Evolutionary conservation across 1,284 basidiomycete species (phyloP), one percentile per base, ranked within the genome.

Genomic region (Xanthoconium separans): DNA sequence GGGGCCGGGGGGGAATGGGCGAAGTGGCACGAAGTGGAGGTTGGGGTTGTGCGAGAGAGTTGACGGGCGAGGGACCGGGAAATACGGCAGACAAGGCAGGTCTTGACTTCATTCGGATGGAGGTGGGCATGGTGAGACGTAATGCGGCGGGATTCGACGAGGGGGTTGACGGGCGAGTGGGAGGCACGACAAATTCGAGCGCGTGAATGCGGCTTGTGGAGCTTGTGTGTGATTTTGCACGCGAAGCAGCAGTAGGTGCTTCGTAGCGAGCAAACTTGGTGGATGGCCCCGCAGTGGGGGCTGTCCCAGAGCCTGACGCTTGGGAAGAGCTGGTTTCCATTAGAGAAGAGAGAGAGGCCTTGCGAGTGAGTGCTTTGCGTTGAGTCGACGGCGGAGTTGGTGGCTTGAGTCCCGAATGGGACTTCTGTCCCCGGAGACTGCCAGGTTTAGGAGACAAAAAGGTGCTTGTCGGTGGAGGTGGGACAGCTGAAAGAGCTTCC

Each of bases 41-140:
- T 44, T 60, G 61, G 39, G 52, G 51, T 34, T 56, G 62, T 52
- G 47, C 46, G 61, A 62, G 33, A 55, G 72, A 52, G 36, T 63
- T 66, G 12, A 70, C 63, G 13, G 70, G 65, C 15, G 77, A 61
- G 27, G 80, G 67, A 27, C 73, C 70, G 33, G 80, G 80, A 69
- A 91, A 93, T 20, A 91, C 77, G 48, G 83, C 77, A n/a, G 84
- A 81, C 37, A 94, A 77, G 0, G 90, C 75, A 18, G 89, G 83
- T 30, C 93, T 81, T 7, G 82, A 75, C 72, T 89, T 92, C 30
- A 85, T 72, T 34, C 88, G 82, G 8, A 84, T 78, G 20, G 81
- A 82, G 8, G 89, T 93, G 2, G 92, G 91, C 87, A 92, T 89
- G n/a, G 90, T 93, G 44, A 94, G 77, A 34, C 92, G 83, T 46